These are phyloP conservation scores for Remersonia thermophila DNA, from an alignment of 2,329 filamentous ascomycete species.

Conservation along the genomic window DNA sequence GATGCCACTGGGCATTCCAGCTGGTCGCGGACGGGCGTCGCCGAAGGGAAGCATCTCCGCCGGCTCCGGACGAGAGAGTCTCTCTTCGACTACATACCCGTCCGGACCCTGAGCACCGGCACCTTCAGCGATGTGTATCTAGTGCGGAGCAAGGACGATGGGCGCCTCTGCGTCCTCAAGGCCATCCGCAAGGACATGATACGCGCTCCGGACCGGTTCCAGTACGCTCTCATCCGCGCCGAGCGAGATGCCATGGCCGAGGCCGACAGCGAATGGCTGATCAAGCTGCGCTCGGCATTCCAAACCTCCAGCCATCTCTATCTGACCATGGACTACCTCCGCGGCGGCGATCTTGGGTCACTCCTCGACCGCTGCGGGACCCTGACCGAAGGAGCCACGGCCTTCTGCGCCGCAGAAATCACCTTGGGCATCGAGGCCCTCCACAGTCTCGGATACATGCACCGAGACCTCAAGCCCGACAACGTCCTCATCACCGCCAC, in stretches of 20 bases:
- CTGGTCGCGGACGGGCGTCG: slow-evolving; percentile 33
- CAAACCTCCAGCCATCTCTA: slow-evolving; percentile 93
- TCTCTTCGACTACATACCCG: slow-evolving; percentile 84
- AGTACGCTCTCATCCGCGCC: slow-evolving; percentile 51
- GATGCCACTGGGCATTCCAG: too few species aligned
- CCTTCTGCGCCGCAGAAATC: slow-evolving; percentile 98
- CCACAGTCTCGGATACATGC: slow-evolving; percentile 93
- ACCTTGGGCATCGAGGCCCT: slow-evolving; percentile 98
- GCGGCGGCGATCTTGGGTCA: slow-evolving; percentile 95
- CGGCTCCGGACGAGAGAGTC: slow-evolving; percentile 88
- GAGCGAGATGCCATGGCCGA: slow-evolving; percentile 96
- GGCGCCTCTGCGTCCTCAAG: slow-evolving; percentile 96
- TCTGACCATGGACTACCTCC: slow-evolving; percentile 98
- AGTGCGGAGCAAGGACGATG: slow-evolving; percentile 88
- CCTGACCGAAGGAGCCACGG: slow-evolving; percentile 94
- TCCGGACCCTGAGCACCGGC: slow-evolving; percentile 98
- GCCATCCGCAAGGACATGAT: slow-evolving; percentile 85
- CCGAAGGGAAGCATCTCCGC: slow-evolving; percentile 76
- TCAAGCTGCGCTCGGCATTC: slow-evolving; percentile 96
- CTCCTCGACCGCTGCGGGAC: slow-evolving; percentile 99
- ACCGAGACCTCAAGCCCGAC: slow-evolving; percentile 96
- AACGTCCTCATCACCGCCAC: slow-evolving; percentile 92
- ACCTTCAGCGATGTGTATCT: slow-evolving; percentile 97
- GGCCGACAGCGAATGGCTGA: slow-evolving; percentile 96
- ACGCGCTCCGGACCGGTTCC: too few species aligned